A percentile compares a stretch with the other conserved stretches of the same genome.
Conservation (phyloP, 2,329 filamentous ascomycete species). For the Hypoxylon sp. region DNA sequence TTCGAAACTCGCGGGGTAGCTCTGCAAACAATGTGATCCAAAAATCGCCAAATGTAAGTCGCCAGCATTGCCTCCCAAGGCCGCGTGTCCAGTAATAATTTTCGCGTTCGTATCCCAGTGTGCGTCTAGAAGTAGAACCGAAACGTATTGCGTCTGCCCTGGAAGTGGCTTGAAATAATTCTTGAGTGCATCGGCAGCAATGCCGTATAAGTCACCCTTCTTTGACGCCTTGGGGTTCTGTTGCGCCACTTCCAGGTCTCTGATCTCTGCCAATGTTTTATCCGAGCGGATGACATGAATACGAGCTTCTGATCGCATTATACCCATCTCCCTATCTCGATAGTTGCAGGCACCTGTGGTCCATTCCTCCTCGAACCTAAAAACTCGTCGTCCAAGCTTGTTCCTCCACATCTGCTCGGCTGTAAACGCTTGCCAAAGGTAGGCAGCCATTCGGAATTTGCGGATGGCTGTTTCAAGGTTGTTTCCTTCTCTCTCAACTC, state of each 20-base stretch:
- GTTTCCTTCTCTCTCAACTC: constrained; percentile 84
- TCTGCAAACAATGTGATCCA: constrained; percentile 91
- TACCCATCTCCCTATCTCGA: constrained; percentile 76
- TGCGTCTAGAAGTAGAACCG: constrained; percentile 86
- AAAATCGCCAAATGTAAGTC: constrained; percentile 88
- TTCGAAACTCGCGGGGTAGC: constrained; percentile 89
- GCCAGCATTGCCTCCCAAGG: constrained; percentile 80
- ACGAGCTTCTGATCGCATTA: constrained; percentile 90
- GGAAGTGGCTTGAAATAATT: constrained; percentile 79
- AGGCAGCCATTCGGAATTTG: constrained; percentile 95
- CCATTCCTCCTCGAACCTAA: constrained; percentile 97
- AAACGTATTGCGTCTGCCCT: constrained; percentile 89
- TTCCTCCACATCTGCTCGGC: constrained; percentile 96
- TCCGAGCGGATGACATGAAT: constrained; percentile 86
- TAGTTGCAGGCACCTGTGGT: constrained; percentile 82
- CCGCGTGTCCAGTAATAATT: constrained; percentile 83
- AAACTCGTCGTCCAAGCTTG: constrained; percentile 85
- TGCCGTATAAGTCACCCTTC: constrained; percentile 79
- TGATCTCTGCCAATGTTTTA: constrained; percentile 87
- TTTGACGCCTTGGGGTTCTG: constrained; percentile 78
- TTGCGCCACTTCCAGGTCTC: constrained; percentile 81
- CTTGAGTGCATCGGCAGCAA: constrained; percentile 82
- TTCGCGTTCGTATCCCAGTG: constrained; percentile 84
- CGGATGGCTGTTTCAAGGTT: constrained; percentile 81
- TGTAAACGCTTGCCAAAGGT: constrained; percentile 97